Evolutionary conservation across 2,329 filamentous ascomycete species (phyloP).

Genomic region (Neoarthrinium moseri): DNA sequence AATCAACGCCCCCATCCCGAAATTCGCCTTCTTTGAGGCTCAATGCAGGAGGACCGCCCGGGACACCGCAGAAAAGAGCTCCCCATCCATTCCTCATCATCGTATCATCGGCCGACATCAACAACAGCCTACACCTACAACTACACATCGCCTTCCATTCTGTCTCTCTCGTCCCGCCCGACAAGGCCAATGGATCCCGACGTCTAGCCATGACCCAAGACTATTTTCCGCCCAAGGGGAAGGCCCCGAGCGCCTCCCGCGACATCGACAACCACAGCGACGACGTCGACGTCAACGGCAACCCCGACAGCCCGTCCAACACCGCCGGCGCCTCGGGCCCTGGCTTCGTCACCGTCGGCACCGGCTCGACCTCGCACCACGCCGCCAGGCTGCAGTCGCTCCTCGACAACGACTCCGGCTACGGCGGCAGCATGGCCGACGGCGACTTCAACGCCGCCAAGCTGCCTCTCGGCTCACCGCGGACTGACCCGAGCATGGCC

Average conservation of each 20-base stretch:
- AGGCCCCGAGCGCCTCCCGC: slow-evolving; percentile 37
- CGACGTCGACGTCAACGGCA: slow-evolving; percentile 21
- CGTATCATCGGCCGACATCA: neutral
- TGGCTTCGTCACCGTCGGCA: slow-evolving; percentile 85
- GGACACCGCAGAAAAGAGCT: slow-evolving; percentile 3
- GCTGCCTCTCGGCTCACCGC: slow-evolving; percentile 29
- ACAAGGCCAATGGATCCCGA: slow-evolving; percentile 32
- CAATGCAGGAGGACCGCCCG: slow-evolving; percentile 4
- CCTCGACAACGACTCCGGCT: slow-evolving; percentile 86
- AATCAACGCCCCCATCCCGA: slow-evolving; percentile 8
- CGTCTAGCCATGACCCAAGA: slow-evolving; percentile 57
- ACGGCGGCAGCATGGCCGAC: slow-evolving; percentile 75
- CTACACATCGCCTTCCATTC: neutral
- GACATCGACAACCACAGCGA: slow-evolving; percentile 23
- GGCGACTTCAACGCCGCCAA: slow-evolving; percentile 48
- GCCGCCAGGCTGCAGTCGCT: slow-evolving; percentile 78
- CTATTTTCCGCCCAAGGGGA: slow-evolving; percentile 54
- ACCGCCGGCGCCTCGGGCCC: no score
- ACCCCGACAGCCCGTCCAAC: slow-evolving; percentile 22
- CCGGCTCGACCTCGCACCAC: slow-evolving; percentile 76
- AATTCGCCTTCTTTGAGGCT: slow-evolving; percentile 10
- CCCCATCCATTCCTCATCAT: neutral
- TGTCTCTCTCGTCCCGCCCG: neutral
- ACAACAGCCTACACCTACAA: neutral
- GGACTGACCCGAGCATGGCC: slow-evolving; percentile 44